These are phyloP conservation scores for Tetracladium setigerum DNA, from an alignment of 495 filamentous ascomycete species.

Conservation along the genomic window DNA sequence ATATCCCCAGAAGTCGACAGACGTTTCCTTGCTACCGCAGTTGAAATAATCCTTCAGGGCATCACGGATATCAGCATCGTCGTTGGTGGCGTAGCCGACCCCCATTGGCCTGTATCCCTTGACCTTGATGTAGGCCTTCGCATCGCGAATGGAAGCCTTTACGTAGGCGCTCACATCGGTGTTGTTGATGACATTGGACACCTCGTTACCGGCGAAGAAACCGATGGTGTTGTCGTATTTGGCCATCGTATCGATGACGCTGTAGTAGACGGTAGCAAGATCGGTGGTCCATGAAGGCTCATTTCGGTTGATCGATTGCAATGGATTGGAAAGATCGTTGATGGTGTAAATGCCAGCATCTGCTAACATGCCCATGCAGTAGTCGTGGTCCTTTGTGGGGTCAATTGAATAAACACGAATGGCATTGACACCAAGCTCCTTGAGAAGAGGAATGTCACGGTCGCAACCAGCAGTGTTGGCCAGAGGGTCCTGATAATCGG, in stretches of 20 bases:
- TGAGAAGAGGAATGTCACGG: constrained; percentile 70
- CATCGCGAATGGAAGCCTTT: constrained; percentile 90
- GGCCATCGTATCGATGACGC: constrained; percentile 67
- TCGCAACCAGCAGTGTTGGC: constrained; percentile 56
- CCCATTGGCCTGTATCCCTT: constrained; percentile 71
- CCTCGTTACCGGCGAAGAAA: constrained; percentile 94
- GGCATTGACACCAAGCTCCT: constrained; percentile 70
- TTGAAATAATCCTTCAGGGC: constrained; percentile 81
- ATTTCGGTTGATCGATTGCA: constrained; percentile 71
- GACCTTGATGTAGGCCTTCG: constrained; percentile 77
- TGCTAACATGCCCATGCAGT: constrained; percentile 73
- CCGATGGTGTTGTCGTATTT: constrained; percentile 80
- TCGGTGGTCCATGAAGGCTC: constrained; percentile 63
- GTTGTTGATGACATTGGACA: constrained; percentile 71
- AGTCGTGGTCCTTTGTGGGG: constrained; percentile 61
- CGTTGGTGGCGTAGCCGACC: constrained; percentile 89
- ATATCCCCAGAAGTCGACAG: constrained; percentile 93
- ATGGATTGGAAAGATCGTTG: constrained; percentile 72
- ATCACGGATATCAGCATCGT: constrained; percentile 67
- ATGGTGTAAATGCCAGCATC: too few relatives aligned
- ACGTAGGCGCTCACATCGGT: constrained; percentile 80
- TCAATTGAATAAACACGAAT: constrained; percentile 89
- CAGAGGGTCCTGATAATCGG: constrained; percentile 54
- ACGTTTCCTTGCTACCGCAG: constrained; percentile 54
- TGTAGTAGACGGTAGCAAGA: constrained; percentile 69